phyloP scores from a whole-genome alignment of 2,329 filamentous ascomycete species.

The Ceratocystis albifundus region DNA sequence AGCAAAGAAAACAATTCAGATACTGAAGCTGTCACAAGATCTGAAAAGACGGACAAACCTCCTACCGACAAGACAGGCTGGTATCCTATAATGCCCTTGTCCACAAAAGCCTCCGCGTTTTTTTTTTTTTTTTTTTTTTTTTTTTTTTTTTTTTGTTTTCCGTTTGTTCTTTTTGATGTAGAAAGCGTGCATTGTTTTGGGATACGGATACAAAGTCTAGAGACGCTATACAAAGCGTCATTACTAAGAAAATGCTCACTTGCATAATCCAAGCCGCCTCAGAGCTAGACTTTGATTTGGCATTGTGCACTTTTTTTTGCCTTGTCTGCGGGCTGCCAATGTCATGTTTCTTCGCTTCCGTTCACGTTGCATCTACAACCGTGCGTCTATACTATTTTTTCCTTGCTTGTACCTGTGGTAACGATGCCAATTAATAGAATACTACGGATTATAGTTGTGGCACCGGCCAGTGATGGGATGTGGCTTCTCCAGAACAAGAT shows the following conservation, averaged over 20 bases:
- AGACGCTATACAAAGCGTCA: conserved; percentile 4
- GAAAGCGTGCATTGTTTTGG: no score
- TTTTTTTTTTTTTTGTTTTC: neutral
- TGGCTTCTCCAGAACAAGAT: neutral
- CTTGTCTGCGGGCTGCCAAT: neutral
- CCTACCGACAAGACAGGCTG: no score
- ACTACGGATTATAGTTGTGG: neutral
- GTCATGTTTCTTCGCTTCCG: neutral
- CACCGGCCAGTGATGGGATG: no score
- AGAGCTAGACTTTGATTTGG: neutral
- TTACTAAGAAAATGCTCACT: neutral
- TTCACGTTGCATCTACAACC: neutral
- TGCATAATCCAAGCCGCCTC: neutral
- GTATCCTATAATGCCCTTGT: no score
- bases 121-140: no score
- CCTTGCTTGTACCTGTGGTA: no score
- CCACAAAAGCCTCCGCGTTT: no score
- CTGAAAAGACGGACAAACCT: neutral
- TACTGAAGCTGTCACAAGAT: neutral
- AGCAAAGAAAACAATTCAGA: neutral
- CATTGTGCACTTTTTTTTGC: neutral
- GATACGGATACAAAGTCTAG: neutral
- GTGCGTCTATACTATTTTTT: neutral
- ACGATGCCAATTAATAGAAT: neutral
- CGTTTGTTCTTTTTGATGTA: neutral